Evolutionary conservation across 2,329 filamentous ascomycete species (phyloP).

Genomic region (Whalleya microplaca): DNA sequence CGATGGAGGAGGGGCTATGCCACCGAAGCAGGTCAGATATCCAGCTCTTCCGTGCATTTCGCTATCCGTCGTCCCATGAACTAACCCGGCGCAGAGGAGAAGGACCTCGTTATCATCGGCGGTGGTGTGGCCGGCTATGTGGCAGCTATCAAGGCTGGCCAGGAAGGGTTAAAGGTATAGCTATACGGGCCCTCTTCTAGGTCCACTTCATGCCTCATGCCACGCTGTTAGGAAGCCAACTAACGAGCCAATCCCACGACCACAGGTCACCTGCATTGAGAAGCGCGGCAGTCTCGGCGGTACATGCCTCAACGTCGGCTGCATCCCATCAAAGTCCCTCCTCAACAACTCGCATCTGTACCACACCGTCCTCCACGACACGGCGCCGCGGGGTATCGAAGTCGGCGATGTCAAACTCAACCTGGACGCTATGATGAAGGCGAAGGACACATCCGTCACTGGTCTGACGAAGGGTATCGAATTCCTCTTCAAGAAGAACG

Average conservation of each 20-base stretch:
- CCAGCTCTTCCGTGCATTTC: conserved; percentile 33
- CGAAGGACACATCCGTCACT: conserved; percentile 88
- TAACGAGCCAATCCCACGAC: conserved; percentile 11
- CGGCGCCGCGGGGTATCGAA: conserved; percentile 95
- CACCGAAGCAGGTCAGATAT: conserved; percentile 56
- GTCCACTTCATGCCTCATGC: no score
- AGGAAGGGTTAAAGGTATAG: conserved; percentile 94
- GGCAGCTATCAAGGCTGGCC: conserved; percentile 97
- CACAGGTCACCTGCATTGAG: conserved; percentile 96
- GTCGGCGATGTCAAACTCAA: conserved; percentile 97
- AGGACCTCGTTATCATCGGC: conserved; percentile 96
- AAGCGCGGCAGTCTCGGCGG: conserved; percentile 94
- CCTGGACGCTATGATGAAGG: conserved; percentile 95
- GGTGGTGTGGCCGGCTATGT: conserved; percentile 98
- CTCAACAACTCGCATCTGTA: conserved; percentile 99
- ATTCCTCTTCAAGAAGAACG: conserved; percentile 99
- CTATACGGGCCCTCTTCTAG: no score
- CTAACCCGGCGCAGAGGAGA: conserved; percentile 68
- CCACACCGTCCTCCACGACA: conserved; percentile 96
- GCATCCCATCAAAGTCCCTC: conserved; percentile 98
- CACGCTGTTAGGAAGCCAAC: conserved; percentile 18
- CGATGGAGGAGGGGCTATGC: conserved; percentile 64
- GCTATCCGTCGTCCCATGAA: conserved; percentile 53
- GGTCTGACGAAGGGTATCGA: conserved; percentile 96
- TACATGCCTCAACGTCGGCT: conserved; percentile 98